Base-by-base conservation (phyloP, 192 early-diverging fungal species). In the Linnemannia hyalina region DNA sequence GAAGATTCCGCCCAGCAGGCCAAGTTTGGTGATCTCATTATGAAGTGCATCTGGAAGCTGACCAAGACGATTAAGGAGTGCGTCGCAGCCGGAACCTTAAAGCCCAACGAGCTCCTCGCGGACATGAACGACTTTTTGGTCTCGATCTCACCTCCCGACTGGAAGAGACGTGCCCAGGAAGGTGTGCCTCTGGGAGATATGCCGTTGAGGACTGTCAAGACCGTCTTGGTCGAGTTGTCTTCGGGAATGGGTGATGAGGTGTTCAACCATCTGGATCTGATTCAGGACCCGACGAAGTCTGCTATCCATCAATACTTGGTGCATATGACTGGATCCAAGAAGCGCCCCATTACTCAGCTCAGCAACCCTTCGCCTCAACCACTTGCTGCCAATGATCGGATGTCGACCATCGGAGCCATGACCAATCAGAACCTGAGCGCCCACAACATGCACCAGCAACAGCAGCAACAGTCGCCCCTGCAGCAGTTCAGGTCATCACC, bases 1-100 rank as follows among this genome's bases (percentile, higher is more conserved):
- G 84, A 92, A 35, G 82, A 92, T 79, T 70, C 91, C 73, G 69
- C 85, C 4, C 44, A 81, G 20, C 88, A 96, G 80, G 91, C 93
- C 35, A 95, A 95, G 81, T 95, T 95, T 82, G 95, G 94, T 41
- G 97, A 99, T 82, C 87, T 98, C 44, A 93, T 96, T 23, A 97
- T 99, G 96, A 97, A 97, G 87, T 99, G 99, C 74, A 79, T 99
- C 60, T 99, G 99, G 99, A 97, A 98, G 73, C 82, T 98, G 44
- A 95, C 98, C 38, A 99, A 99, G 89, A 86, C 93, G 7, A 90
- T 99, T 70, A 92, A 95, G 41, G 88, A 94, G 42, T 93, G 97
- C 38, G 76, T 98, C 5, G 79, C 93, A 7, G 80, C 89, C 10
- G 89, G 93, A 42, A 90, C 89, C 46, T 80, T 98, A 7, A 89